phyloP scores from a whole-genome alignment of 345 rosid species.

The Gossypium thurberi region DNA sequence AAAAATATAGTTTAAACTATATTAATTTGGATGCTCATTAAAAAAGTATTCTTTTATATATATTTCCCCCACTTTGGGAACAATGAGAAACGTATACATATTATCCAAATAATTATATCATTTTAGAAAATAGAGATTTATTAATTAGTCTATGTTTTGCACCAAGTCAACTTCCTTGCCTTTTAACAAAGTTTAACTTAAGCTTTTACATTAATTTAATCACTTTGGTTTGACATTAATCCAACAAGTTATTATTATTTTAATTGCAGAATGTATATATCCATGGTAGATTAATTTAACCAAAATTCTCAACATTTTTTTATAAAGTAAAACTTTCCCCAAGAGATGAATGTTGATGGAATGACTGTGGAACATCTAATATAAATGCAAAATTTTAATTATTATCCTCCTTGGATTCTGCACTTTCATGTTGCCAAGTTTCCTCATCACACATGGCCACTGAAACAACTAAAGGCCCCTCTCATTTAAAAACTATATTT shows the following conservation, averaged over 20 bases:
- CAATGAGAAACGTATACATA: not conserved
- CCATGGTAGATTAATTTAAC: not conserved
- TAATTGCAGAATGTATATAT: not conserved
- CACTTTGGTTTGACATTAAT: not conserved
- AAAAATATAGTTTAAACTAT: not conserved
- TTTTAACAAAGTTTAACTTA: not conserved
- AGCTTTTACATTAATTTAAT: not conserved
- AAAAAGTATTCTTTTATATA: not conserved
- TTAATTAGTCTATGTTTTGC: not conserved
- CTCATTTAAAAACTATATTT: no score
- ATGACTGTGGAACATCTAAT: not conserved
- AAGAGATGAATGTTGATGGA: constrained; percentile 5
- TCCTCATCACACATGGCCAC: constrained; percentile 42
- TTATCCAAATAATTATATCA: not conserved
- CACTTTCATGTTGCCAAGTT: constrained; percentile 39
- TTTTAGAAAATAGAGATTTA: not conserved
- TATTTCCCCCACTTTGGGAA: not conserved
- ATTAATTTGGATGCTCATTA: not conserved
- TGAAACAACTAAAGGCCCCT: not conserved
- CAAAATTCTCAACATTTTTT: constrained; percentile 12
- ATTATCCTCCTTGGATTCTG: constrained; percentile 34
- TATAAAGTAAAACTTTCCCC: constrained; percentile 20
- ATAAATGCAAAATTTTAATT: not conserved
- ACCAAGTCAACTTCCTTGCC: not conserved
- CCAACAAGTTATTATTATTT: not conserved